These are phyloP conservation scores for Colletotrichum eleusines DNA, from an alignment of 2,329 filamentous ascomycete species.

Conservation along the genomic window DNA sequence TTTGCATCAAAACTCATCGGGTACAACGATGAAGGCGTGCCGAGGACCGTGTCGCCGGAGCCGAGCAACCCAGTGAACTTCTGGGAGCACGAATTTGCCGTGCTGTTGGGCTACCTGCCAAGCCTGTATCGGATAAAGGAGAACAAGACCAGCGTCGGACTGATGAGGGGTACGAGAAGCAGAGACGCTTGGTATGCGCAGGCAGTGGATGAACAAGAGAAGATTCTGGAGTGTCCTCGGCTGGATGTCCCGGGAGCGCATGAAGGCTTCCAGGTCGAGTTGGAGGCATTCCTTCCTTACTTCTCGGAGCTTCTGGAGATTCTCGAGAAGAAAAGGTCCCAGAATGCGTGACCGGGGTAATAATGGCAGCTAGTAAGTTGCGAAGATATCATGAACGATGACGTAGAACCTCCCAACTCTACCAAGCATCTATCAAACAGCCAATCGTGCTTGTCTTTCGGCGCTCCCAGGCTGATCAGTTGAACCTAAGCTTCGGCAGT, in stretches of 20 bases:
- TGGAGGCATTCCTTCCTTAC: conserved; percentile 46
- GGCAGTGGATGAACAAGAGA: conserved; percentile 46
- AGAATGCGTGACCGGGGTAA: not conserved
- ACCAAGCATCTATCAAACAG: too few species aligned
- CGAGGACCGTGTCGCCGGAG: conserved; percentile 40
- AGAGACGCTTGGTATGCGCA: conserved; percentile 48
- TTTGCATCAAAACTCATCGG: conserved; percentile 45
- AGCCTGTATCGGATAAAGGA: conserved; percentile 46
- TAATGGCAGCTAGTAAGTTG: not conserved
- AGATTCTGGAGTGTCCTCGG: conserved; percentile 46
- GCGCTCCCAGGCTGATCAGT: conserved; percentile 5
- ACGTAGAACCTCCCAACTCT: not conserved
- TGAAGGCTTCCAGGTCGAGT: conserved; percentile 49
- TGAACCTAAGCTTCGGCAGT: conserved; percentile 22
- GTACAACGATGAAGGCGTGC: conserved; percentile 47
- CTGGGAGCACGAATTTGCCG: conserved; percentile 48
- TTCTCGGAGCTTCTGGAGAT: conserved; percentile 47
- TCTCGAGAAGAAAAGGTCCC: conserved; percentile 37
- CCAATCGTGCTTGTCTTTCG: not conserved
- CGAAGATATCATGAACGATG: not conserved
- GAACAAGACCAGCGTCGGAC: conserved; percentile 46
- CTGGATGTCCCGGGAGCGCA: conserved; percentile 49
- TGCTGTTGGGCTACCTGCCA: conserved; percentile 44
- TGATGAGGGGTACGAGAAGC: conserved; percentile 47
- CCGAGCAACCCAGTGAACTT: conserved; percentile 46